phyloP scores from a whole-genome alignment of 768 basidiomycete species.

The Hericium erinaceus region DNA sequence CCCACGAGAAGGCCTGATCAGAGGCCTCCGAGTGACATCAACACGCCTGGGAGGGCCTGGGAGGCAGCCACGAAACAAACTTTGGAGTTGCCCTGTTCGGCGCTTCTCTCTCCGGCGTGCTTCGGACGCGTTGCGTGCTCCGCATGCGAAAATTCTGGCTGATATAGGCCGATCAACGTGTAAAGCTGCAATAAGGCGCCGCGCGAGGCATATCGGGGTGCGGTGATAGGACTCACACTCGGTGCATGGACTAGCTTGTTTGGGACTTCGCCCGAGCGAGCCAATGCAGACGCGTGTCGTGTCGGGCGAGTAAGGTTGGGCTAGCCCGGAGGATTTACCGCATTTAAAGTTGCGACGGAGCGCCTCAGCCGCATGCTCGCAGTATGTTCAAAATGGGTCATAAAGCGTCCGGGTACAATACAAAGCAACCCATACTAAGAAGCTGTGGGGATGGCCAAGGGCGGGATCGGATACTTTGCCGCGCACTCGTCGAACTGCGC shows the following conservation, averaged over 20 bases:
- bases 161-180: not conserved
- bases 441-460: constrained; percentile 29
- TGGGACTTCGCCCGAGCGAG: too few relatives aligned
- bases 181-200: not conserved
- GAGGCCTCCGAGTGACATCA: not conserved
- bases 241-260: not conserved
- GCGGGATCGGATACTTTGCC: constrained; percentile 53
- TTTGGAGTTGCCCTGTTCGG: not conserved
- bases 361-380: not conserved
- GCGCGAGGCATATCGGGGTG: not conserved
- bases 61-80: not conserved
- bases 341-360: too few relatives aligned
- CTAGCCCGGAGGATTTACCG: too few relatives aligned
- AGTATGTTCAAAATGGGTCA: not conserved
- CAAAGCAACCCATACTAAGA: not conserved
- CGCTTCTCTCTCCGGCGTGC: not conserved
- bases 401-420: not conserved
- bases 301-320: too few relatives aligned
- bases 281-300: too few relatives aligned
- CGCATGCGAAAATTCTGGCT: not conserved
- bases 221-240: not conserved
- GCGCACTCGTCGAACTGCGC: constrained; percentile 54
- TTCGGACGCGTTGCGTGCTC: not conserved
- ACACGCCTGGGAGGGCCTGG: not conserved
- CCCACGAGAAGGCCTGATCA: not conserved